Percentiles rank a stretch among this genome's conserved stretches.
Conservation (phyloP, 495 filamentous ascomycete genomes). For the Annulohypoxylon bovei region DNA sequence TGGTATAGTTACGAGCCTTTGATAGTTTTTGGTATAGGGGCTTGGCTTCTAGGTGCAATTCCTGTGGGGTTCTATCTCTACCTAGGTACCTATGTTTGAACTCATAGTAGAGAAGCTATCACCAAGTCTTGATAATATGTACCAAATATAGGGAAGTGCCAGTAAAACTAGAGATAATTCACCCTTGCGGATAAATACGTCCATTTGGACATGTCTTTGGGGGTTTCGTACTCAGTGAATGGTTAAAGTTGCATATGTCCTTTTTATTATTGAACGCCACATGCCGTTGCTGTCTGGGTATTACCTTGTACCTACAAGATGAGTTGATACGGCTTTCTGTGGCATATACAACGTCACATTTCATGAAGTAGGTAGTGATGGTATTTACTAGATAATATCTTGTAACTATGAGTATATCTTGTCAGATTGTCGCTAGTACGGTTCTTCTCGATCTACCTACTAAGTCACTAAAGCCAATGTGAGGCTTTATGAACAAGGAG, state of each 20-base stretch:
- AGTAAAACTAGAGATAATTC: not conserved
- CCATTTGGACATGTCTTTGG: too few species aligned
- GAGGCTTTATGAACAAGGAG: not conserved
- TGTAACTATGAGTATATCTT: not conserved
- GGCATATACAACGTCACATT: not conserved
- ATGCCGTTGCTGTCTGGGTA: not conserved
- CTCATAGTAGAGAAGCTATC: not conserved
- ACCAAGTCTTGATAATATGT: not conserved
- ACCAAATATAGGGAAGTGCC: not conserved
- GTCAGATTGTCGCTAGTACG: not conserved
- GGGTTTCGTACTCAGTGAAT: not conserved
- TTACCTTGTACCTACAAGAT: not conserved
- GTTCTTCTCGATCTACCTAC: not conserved
- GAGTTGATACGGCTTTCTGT: not conserved
- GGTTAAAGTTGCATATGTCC: not conserved
- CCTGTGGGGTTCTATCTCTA: too few species aligned
- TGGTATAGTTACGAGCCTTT: not conserved
- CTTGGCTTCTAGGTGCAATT: too few species aligned
- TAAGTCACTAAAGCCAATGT: not conserved
- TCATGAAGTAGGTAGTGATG: not conserved
- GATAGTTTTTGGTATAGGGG: not conserved
- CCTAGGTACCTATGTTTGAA: too few species aligned
- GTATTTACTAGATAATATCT: not conserved
- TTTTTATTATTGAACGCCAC: not conserved
- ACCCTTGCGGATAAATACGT: not conserved